phyloP scores from a whole-genome alignment of 768 basidiomycete genomes.

The Serpula lacrymans region DNA sequence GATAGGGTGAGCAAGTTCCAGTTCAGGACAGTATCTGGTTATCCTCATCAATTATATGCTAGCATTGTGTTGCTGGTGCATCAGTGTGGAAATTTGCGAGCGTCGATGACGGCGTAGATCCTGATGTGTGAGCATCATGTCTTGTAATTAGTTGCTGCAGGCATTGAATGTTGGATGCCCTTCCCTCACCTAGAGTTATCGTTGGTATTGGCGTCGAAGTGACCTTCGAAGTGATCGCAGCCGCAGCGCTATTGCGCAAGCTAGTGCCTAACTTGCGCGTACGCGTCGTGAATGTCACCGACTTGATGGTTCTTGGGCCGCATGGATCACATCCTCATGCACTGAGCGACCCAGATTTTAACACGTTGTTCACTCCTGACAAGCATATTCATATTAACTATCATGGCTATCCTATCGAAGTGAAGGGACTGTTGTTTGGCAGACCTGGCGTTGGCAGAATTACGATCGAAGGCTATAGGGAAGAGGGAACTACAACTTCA shows the following conservation, averaged over 20 bases:
- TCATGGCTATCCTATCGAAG: slow-evolving; percentile 76
- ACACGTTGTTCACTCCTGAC: slow-evolving; percentile 68
- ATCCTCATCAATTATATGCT: slow-evolving; percentile 11
- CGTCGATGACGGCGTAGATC: slow-evolving; percentile 64
- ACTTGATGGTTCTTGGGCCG: slow-evolving; percentile 77
- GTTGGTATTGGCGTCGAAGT: slow-evolving; percentile 87
- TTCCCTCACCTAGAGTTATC: slow-evolving; percentile 49
- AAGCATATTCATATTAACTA: slow-evolving; percentile 76
- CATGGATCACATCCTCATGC: slow-evolving; percentile 76
- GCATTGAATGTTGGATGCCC: not conserved
- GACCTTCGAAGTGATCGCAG: slow-evolving; percentile 86
- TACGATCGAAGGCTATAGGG: slow-evolving; percentile 59
- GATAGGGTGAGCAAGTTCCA: slow-evolving; percentile 41
- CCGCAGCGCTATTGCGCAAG: slow-evolving; percentile 74
- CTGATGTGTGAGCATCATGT: slow-evolving; percentile 68
- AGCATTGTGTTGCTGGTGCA: slow-evolving; percentile 86
- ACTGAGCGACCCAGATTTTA: slow-evolving; percentile 57
- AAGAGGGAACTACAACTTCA: slow-evolving; percentile 79
- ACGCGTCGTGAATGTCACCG: slow-evolving; percentile 86
- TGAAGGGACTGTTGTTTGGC: slow-evolving; percentile 63
- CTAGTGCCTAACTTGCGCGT: slow-evolving; percentile 70
- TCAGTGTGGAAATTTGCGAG: slow-evolving; percentile 86
- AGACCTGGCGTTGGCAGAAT: slow-evolving; percentile 45
- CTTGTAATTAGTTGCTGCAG: slow-evolving; percentile 1
- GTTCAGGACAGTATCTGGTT: not conserved